Base-by-base conservation (phyloP, 2,329 filamentous ascomycete genomes). In the Aplosporella prunicola region DNA sequence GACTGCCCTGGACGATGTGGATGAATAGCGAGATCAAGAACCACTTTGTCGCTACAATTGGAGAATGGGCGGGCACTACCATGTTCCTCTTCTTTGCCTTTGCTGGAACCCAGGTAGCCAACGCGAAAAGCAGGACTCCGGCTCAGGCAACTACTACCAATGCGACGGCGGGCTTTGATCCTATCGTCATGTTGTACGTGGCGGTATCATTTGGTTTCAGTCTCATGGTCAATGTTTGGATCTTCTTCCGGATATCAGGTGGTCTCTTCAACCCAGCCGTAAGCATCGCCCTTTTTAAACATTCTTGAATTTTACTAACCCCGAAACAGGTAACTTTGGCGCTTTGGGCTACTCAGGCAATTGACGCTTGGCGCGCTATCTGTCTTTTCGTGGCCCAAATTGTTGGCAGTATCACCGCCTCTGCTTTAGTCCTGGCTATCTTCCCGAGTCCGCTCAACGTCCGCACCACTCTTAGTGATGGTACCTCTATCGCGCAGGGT, bases 41-140 rank as follows among this genome's bases (percentile, higher is more conserved):
- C 38, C 56, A 40, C 23, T 35, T 40, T 25, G 38, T 40, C 9
- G 32, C 38, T 16, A 33, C 30, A 13, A 24, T 40, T 20, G 38
- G 38, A n/a, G 38, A 40, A 20, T 40, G 32, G 26, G 38, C 31
- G 3, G 38, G 38, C 17, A 40, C 38, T 9, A 35, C 38, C 27
- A 40, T 40, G 38, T 40, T 40, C 26, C 17, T 40, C 2, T 40
- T 40, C 23, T 44, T 58, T 23, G 51, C 54, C 3, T 56, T 56
- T 34, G 42, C 51, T 14, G 51, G 50, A 16, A 53, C 53, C 9
- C 69, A 75, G 51, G 58, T 73, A 15, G 60, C 66, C 43, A 70
- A 68, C 50, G 60, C 36, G 53, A 53, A 20, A 56, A 63, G 32
- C n/a, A 6, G 41, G 60, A 41, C 42, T 30, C 41, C 2, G 37